Percentiles rank a stretch among this genome's conserved stretches.
Evolutionary conservation across 345 rosid species (phyloP).

Genomic region (Angophora floribunda): DNA sequence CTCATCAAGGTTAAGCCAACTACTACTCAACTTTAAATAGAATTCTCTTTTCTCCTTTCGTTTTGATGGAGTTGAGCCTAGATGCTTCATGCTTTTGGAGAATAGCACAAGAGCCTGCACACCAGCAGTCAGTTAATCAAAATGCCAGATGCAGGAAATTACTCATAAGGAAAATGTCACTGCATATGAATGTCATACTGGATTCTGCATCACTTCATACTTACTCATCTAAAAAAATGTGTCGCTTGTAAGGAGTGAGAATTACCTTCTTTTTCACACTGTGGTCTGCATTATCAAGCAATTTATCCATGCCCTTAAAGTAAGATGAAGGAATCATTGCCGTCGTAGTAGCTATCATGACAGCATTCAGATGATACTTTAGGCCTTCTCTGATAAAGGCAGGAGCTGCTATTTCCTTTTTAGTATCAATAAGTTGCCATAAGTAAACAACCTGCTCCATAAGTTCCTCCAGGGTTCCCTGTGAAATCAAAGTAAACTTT

Average conservation of each 20-base stretch:
- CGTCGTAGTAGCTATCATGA: conserved; percentile 44
- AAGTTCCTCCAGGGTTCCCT: conserved; percentile 64
- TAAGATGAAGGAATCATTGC: conserved; percentile 59
- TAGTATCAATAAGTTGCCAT: conserved; percentile 36
- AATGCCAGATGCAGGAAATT: background rate
- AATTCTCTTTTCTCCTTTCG: conserved; percentile 27
- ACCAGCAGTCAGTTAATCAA: background rate
- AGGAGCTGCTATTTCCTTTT: conserved; percentile 23
- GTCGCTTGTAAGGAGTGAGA: background rate
- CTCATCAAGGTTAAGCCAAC: conserved; percentile 55
- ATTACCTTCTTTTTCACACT: conserved; percentile 67
- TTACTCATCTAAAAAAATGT: background rate
- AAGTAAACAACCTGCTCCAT: conserved; percentile 59
- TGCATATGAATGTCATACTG: background rate
- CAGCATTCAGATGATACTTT: conserved; percentile 38
- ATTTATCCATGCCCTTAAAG: conserved; percentile 56
- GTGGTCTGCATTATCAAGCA: conserved; percentile 51
- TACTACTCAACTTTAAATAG: conserved; percentile 10
- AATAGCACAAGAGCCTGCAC: conserved; percentile 77
- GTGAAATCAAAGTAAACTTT: conserved; percentile 3
- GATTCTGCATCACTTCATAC: background rate
- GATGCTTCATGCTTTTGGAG: conserved; percentile 51
- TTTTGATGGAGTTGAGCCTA: conserved; percentile 27
- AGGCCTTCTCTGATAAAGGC: conserved; percentile 37
- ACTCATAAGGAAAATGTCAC: background rate